A percentile compares a stretch with the other conserved stretches of the same genome.
These are phyloP conservation scores for Diaporthe aspalathi DNA, from an alignment of 2,329 filamentous ascomycete species.

Conservation along the genomic window DNA sequence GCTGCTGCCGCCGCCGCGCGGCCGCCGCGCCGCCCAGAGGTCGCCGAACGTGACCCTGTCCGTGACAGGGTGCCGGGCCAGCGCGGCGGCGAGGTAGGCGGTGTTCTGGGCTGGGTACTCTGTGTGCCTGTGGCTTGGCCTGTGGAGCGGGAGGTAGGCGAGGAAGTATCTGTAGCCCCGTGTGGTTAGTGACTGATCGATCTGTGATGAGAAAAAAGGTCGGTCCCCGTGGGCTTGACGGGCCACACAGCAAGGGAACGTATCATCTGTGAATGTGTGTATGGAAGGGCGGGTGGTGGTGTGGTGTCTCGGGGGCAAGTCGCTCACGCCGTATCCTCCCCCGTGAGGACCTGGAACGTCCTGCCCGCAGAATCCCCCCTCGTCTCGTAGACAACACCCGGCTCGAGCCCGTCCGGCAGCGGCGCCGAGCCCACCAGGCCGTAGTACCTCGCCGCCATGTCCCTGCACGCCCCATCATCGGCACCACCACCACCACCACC, in stretches of 20 bases:
- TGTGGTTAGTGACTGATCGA: background rate
- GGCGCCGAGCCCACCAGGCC: slow-evolving; percentile 33
- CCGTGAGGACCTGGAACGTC: slow-evolving; percentile 12
- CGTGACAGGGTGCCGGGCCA: slow-evolving; percentile 36
- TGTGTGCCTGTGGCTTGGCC: slow-evolving; percentile 23
- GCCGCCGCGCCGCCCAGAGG: slow-evolving; percentile 10
- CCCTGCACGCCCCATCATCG: background rate
- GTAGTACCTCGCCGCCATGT: slow-evolving; percentile 36
- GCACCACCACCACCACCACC: background rate
- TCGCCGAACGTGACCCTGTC: slow-evolving; percentile 33
- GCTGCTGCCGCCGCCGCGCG: background rate
- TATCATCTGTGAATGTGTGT: background rate
- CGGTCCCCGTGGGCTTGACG: too few species aligned
- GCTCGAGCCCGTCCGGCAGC: slow-evolving; percentile 7
- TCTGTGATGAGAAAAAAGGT: background rate
- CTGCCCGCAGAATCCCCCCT: background rate
- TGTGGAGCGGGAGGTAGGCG: slow-evolving; percentile 33
- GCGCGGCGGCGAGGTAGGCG: slow-evolving; percentile 24
- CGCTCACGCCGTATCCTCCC: background rate
- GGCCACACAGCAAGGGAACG: too few species aligned
- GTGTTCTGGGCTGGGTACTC: slow-evolving; percentile 34
- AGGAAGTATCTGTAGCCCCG: slow-evolving; percentile 24
- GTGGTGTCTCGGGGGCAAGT: background rate
- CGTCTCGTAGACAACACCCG: slow-evolving; percentile 20
- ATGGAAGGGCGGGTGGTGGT: background rate